These are phyloP conservation scores for Bacidia gigantensis DNA, from an alignment of 495 filamentous ascomycete species.

Conservation along the genomic window DNA sequence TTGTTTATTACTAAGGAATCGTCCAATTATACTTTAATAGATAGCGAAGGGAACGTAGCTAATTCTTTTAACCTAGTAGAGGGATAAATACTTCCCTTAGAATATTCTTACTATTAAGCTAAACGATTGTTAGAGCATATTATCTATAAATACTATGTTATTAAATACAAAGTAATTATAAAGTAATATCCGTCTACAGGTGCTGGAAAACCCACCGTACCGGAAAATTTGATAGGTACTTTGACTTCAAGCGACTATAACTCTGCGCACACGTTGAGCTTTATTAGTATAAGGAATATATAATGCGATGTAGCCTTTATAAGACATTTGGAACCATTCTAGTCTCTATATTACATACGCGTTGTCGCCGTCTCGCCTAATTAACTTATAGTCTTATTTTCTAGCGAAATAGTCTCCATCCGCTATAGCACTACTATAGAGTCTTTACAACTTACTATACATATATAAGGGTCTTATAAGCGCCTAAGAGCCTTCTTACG, in stretches of 20 bases:
- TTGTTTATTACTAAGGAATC: no score
- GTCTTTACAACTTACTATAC: conserved; percentile 16
- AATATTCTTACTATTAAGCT: no score
- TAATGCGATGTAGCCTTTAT: conserved; percentile 14
- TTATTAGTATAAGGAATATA: conserved; percentile 2
- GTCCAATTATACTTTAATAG: no score
- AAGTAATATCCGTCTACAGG: conserved; percentile 10
- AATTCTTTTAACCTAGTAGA: no score
- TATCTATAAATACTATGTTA: no score
- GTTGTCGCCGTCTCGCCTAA: conserved; percentile 15
- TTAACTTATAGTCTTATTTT: conserved; percentile 19
- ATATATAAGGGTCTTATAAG: conserved; percentile 13
- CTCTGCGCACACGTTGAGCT: conserved; percentile 11
- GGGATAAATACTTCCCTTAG: no score
- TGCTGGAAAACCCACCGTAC: conserved; percentile 13
- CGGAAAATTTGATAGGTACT: conserved; percentile 18
- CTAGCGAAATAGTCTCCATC: conserved; percentile 18
- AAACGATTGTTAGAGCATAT: no score
- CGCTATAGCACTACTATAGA: conserved; percentile 15
- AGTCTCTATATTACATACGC: conserved; percentile 15
- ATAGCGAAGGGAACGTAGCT: no score
- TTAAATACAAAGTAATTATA: no score
- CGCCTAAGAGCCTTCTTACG: conserved; percentile 11
- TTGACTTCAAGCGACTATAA: conserved; percentile 13
- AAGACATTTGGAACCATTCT: conserved; percentile 6